Conservation (phyloP, 768 basidiomycete genomes). For the Termitomyces sp. region DNA sequence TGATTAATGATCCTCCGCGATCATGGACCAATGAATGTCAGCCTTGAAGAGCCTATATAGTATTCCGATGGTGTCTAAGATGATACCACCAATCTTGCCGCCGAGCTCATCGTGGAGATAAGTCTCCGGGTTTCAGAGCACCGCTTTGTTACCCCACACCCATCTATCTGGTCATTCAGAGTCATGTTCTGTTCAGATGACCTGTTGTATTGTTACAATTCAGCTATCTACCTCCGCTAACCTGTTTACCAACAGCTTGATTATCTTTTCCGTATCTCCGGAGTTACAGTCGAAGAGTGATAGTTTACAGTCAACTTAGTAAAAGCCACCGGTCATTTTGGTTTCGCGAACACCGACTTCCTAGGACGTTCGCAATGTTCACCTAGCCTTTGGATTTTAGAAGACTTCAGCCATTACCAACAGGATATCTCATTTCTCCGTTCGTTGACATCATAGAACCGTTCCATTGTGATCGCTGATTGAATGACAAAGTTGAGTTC, state of each 20-base stretch:
- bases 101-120: conserved; percentile 1
- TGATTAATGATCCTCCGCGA: conserved; percentile 14
- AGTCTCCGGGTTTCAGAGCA: conserved; percentile 11
- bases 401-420: background rate
- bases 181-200: background rate
- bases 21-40: conserved; percentile 8
- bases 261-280: background rate
- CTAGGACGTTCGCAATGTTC: conserved; percentile 4
- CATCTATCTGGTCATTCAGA: background rate
- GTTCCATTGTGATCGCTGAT: conserved; percentile 11
- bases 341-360: background rate
- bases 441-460: conserved; percentile 4
- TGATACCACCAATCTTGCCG: background rate
- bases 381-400: background rate
- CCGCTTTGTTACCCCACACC: conserved; percentile 2
- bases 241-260: background rate
- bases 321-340: background rate
- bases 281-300: background rate
- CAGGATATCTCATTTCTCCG: background rate
- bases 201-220: too few relatives aligned
- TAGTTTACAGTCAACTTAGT: background rate
- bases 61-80: background rate
- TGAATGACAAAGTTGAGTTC: background rate
- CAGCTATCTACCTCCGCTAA: too few relatives aligned
- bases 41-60: too few relatives aligned